A percentile compares a stretch with the other conserved stretches of the same genome.
Conservation (phyloP, 192 early-diverging fungal genomes). For the Globomyces pollinis-pini region DNA sequence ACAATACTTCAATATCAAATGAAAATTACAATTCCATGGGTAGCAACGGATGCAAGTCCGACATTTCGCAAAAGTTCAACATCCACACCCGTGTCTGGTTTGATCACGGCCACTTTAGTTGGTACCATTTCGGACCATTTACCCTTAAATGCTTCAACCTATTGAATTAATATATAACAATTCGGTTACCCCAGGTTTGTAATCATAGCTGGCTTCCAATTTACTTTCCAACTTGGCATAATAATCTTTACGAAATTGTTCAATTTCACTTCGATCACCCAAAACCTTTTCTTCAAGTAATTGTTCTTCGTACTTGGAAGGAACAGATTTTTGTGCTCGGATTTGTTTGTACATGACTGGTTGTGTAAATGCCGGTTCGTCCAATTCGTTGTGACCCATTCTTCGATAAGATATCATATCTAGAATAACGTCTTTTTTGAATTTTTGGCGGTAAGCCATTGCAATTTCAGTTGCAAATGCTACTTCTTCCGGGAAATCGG, state of each 20-base stretch:
- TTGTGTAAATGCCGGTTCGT: slow-evolving; percentile 96
- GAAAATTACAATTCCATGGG: slow-evolving; percentile 31
- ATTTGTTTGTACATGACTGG: slow-evolving; percentile 96
- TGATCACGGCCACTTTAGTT: slow-evolving; percentile 45
- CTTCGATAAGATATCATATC: slow-evolving; percentile 93
- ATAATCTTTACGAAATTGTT: slow-evolving; percentile 51
- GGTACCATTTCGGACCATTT: slow-evolving; percentile 76
- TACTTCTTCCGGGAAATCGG: slow-evolving; percentile 89
- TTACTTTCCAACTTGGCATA: slow-evolving; percentile 50
- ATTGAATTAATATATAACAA: too few species aligned
- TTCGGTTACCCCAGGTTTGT: too few species aligned
- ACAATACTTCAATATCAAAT: too few species aligned
- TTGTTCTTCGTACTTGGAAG: slow-evolving; percentile 76
- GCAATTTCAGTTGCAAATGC: slow-evolving; percentile 74
- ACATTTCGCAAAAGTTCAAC: slow-evolving; percentile 56
- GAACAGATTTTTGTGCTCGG: slow-evolving; percentile 72
- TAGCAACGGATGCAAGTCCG: slow-evolving; percentile 68
- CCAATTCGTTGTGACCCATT: slow-evolving; percentile 97
- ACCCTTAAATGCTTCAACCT: slow-evolving; percentile 55
- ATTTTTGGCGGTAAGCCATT: slow-evolving; percentile 85
- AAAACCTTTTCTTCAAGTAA: slow-evolving; percentile 47
- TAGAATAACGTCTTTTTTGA: slow-evolving; percentile 91
- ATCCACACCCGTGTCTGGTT: slow-evolving; percentile 53
- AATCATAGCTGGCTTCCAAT: slow-evolving; percentile 51
- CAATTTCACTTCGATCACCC: slow-evolving; percentile 28